These are phyloP conservation scores for Saturnispora zaruensis DNA, from an alignment of 805 yeast species.

Conservation along the genomic window DNA sequence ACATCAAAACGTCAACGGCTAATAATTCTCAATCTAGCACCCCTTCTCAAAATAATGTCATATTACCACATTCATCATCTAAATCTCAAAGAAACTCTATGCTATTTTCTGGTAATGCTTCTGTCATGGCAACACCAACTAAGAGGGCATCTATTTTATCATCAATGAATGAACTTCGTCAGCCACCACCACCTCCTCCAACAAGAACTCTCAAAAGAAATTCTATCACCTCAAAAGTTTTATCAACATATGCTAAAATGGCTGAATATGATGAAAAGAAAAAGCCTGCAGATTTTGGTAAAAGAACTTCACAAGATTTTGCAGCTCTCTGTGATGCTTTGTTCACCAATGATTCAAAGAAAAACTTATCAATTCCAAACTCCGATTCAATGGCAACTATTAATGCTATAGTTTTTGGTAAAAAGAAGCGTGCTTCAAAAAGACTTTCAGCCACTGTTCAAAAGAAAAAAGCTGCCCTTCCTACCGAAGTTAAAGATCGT, in stretches of 20 bases:
- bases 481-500: conserved; percentile 12
- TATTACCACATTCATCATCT: conserved; percentile 1
- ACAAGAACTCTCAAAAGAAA: conserved; percentile 42
- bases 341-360: conserved; percentile 56
- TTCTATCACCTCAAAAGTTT: conserved; percentile 61
- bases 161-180: conserved; percentile 8
- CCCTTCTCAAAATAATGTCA: neutral
- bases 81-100: conserved; percentile 9
- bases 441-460: conserved; percentile 5
- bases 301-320: conserved; percentile 69
- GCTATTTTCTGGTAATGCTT: conserved; percentile 12
- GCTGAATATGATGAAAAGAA: conserved; percentile 49
- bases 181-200: neutral
- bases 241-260: conserved; percentile 65
- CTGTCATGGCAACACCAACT: conserved; percentile 17
- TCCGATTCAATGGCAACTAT: conserved; percentile 42
- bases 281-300: conserved; percentile 61
- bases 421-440: conserved; percentile 14
- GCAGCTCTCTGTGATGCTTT: conserved; percentile 71
- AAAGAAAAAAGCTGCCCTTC: neutral
- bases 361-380: conserved; percentile 15
- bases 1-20: conserved; percentile 13
- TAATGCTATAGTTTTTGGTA: conserved; percentile 37
- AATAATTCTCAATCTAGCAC: conserved; percentile 6
- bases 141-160: conserved; percentile 15